Conservation (phyloP, 1,139 yeast species). For the Wickerhamiella infanticola region DNA sequence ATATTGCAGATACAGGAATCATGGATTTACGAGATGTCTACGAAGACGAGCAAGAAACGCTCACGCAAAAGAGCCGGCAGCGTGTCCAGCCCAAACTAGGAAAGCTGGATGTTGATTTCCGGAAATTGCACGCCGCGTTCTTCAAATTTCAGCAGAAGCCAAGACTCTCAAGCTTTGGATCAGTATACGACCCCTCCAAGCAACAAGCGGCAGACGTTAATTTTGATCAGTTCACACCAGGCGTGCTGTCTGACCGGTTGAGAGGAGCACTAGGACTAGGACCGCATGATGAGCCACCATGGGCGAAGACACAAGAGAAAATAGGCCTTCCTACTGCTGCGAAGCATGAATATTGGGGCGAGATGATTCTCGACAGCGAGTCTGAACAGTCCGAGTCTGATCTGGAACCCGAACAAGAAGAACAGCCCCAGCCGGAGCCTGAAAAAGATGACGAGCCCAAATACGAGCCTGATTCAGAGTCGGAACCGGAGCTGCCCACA, state of each 20-base stretch:
- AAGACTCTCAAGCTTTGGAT: conserved; percentile 51
- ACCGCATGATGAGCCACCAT: conserved; percentile 56
- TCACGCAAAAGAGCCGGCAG: conserved; percentile 67
- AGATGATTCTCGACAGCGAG: conserved; percentile 12
- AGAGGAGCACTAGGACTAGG: conserved; percentile 57
- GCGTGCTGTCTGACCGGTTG: conserved; percentile 43
- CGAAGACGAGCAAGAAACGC: conserved; percentile 29
- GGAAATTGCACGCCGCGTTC: conserved; percentile 70
- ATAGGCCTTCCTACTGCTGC: conserved; percentile 73
- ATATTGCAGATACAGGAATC: conserved; percentile 72
- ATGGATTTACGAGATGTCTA: conserved; percentile 62
- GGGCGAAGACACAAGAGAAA: conserved; percentile 59
- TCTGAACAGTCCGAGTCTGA: conserved; percentile 14
- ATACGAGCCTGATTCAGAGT: neutral
- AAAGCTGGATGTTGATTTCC: conserved; percentile 71
- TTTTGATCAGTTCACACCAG: conserved; percentile 39
- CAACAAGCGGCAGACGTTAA: conserved; percentile 34
- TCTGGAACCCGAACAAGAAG: neutral
- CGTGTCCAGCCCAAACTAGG: conserved; percentile 87
- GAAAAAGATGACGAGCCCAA: conserved; percentile 10
- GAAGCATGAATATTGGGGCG: conserved; percentile 28
- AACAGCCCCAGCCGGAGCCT: neutral
- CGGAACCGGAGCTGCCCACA: neutral
- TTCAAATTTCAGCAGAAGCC: conserved; percentile 73
- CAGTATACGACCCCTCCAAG: conserved; percentile 65